phyloP scores from a whole-genome alignment of 1,284 basidiomycete species.

The Fereydounia khargensis region DNA sequence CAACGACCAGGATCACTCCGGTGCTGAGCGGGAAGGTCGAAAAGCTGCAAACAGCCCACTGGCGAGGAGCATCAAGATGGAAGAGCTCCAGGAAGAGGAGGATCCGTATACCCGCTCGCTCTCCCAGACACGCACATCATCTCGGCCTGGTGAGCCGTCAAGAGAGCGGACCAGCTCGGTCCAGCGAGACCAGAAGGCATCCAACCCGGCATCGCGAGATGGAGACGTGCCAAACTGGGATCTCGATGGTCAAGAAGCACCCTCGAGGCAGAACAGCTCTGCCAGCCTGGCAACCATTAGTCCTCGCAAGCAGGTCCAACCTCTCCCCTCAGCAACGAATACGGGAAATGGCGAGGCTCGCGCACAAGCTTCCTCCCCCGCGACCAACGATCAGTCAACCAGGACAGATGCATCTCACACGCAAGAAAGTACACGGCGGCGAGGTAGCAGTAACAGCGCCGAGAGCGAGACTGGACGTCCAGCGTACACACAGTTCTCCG shows the following conservation, averaged over 20 bases:
- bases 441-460: too few species aligned
- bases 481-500: constrained; percentile 29
- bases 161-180: too few species aligned
- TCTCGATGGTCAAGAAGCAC: constrained; percentile 16
- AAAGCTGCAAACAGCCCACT: constrained; percentile 12
- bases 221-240: constrained; percentile 41
- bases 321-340: too few species aligned
- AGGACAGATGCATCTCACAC: neutral
- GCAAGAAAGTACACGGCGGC: too few species aligned
- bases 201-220: too few species aligned
- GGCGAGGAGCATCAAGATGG: constrained; percentile 4
- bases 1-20: constrained; percentile 5
- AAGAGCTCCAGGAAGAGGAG: constrained; percentile 2
- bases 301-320: too few species aligned
- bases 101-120: constrained; percentile 27
- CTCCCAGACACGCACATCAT: constrained; percentile 10
- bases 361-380: constrained; percentile 1
- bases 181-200: too few species aligned
- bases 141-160: too few species aligned
- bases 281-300: constrained; percentile 15
- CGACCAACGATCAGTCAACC: neutral
- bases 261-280: constrained; percentile 19
- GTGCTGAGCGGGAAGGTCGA: neutral
- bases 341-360: neutral
- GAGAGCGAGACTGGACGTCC: constrained; percentile 2